Conservation (phyloP, 495 filamentous ascomycete species). For the Elaphomyces granulatus region DNA sequence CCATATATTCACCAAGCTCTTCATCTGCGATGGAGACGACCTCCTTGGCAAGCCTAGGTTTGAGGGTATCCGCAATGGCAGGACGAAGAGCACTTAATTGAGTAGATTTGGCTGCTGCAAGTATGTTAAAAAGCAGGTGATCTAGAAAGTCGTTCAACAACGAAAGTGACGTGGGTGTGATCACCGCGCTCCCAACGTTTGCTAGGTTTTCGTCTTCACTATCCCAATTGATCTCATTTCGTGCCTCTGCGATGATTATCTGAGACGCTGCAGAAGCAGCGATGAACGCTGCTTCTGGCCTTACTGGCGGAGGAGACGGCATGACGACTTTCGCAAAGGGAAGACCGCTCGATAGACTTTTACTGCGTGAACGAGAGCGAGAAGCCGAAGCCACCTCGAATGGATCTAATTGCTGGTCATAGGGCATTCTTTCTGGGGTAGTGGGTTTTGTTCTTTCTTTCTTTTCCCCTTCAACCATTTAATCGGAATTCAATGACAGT, state of each 20-base stretch:
- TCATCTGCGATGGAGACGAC: slow-evolving; percentile 81
- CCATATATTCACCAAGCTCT: slow-evolving; percentile 77
- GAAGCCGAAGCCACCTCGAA: not conserved
- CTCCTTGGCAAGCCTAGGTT: slow-evolving; percentile 73
- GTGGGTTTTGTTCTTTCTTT: not conserved
- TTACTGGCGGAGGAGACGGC: slow-evolving; percentile 50
- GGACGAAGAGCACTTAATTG: slow-evolving; percentile 62
- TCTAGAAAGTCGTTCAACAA: slow-evolving; percentile 90
- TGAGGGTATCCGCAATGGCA: slow-evolving; percentile 75
- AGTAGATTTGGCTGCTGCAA: slow-evolving; percentile 69
- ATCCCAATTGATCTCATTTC: slow-evolving; percentile 49
- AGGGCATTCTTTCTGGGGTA: slow-evolving; percentile 1
- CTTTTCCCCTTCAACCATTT: not conserved
- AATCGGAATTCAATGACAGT: not conserved
- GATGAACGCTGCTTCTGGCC: slow-evolving; percentile 77
- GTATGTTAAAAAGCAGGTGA: slow-evolving; percentile 78
- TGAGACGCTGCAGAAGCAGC: slow-evolving; percentile 79
- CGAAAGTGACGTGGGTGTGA: slow-evolving; percentile 59
- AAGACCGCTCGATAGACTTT: slow-evolving; percentile 32
- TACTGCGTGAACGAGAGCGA: slow-evolving; percentile 27
- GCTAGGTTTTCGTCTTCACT: slow-evolving; percentile 48
- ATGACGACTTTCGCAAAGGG: slow-evolving; percentile 10
- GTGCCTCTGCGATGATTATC: slow-evolving; percentile 77
- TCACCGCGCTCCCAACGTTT: slow-evolving; percentile 42
- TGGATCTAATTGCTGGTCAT: slow-evolving; percentile 9